A percentile compares a stretch with the other conserved stretches of the same genome.
These are phyloP conservation scores for Cercospora sesami DNA, from an alignment of 2,329 filamentous ascomycete species.

Conservation along the genomic window DNA sequence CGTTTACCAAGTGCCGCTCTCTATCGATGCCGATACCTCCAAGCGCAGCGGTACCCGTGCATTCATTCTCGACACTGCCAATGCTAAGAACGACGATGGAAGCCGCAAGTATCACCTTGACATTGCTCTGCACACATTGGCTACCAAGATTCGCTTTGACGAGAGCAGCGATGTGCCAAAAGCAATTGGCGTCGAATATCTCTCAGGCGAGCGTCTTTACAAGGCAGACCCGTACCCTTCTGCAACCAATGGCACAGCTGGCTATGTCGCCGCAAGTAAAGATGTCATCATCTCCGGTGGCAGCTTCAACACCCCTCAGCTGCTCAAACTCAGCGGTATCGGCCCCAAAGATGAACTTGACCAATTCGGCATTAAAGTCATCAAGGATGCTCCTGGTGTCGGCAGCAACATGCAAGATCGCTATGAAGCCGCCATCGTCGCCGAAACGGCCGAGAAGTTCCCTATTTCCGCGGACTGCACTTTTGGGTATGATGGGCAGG, in stretches of 20 bases:
- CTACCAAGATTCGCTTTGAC: slow-evolving; percentile 66
- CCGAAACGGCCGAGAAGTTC: slow-evolving; percentile 46
- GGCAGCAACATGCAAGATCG: slow-evolving; percentile 66
- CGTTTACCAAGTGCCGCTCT: slow-evolving; percentile 60
- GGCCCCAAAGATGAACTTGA: slow-evolving; percentile 57
- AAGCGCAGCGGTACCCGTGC: slow-evolving; percentile 57
- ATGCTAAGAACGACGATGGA: slow-evolving; percentile 53
- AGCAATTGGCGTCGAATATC: slow-evolving; percentile 47
- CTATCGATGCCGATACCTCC: slow-evolving; percentile 18
- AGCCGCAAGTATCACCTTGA: slow-evolving; percentile 58
- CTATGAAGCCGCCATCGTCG: slow-evolving; percentile 55
- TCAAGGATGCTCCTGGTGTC: slow-evolving; percentile 61
- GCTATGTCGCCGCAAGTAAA: slow-evolving; percentile 44
- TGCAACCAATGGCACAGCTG: slow-evolving; percentile 40
- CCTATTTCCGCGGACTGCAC: slow-evolving; percentile 44
- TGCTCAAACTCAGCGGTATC: slow-evolving; percentile 65
- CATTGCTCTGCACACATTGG: slow-evolving; percentile 61
- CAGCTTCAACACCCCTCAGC: slow-evolving; percentile 63
- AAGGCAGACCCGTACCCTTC: slow-evolving; percentile 39
- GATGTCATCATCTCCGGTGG: slow-evolving; percentile 54
- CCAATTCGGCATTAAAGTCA: slow-evolving; percentile 55
- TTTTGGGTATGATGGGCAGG: slow-evolving; percentile 32
- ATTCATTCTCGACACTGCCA: slow-evolving; percentile 54
- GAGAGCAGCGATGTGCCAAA: slow-evolving; percentile 53
- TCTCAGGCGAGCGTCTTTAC: slow-evolving; percentile 44